These are phyloP conservation scores for Saturnispora hagleri DNA, from an alignment of 805 yeast species.

Conservation along the genomic window DNA sequence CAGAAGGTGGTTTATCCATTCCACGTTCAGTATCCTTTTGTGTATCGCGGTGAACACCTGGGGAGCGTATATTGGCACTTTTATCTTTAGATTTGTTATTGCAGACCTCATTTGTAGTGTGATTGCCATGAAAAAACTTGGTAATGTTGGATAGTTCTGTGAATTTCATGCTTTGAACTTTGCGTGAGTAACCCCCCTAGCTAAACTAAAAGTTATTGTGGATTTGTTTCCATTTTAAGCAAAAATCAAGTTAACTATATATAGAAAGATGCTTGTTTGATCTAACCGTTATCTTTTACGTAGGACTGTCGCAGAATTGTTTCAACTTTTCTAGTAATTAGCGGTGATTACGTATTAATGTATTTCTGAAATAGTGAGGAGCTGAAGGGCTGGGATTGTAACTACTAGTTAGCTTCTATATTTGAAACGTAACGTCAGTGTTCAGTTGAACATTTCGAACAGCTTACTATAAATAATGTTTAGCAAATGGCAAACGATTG, in stretches of 20 bases:
- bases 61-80: neutral
- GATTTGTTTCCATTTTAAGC: neutral
- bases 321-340: neutral
- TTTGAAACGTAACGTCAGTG: too few species aligned
- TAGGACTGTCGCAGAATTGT: constrained; percentile 2
- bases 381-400: too few species aligned
- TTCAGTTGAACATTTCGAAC: too few species aligned
- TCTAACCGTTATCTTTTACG: neutral
- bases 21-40: neutral
- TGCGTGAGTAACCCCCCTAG: neutral
- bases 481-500: too few species aligned
- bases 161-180: neutral
- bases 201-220: neutral
- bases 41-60: neutral
- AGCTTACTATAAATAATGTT: too few species aligned
- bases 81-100: neutral
- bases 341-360: neutral
- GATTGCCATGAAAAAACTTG: neutral
- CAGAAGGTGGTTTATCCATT: neutral
- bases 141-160: neutral
- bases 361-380: neutral
- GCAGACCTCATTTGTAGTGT: neutral
- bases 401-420: too few species aligned
- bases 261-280: neutral
- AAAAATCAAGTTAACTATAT: neutral